phyloP scores from a whole-genome alignment of 2,329 filamentous ascomycete genomes.

The Sarocladium oryzae region DNA sequence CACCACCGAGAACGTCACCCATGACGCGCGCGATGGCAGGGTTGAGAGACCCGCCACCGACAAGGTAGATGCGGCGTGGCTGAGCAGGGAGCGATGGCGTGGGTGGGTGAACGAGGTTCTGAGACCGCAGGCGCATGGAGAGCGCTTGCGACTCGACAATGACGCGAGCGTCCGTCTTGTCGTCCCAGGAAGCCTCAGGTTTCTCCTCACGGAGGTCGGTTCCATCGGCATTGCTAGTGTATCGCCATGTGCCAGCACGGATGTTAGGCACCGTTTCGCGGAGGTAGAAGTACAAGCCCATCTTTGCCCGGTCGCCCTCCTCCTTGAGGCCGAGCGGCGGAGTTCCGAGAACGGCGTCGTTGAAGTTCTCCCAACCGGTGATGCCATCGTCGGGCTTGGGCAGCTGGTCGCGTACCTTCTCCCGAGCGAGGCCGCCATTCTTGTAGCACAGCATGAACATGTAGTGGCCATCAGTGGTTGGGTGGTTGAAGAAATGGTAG shows the following conservation, averaged over 20 bases:
- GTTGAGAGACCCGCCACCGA: slow-evolving; percentile 87
- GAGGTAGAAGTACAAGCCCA: slow-evolving; percentile 91
- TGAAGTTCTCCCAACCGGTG: slow-evolving; percentile 74
- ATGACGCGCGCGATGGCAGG: slow-evolving; percentile 79
- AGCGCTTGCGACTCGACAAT: slow-evolving; percentile 96
- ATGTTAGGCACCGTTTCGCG: slow-evolving; percentile 96
- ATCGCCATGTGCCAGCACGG: slow-evolving; percentile 79
- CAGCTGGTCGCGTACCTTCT: slow-evolving; percentile 78
- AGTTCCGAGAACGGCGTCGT: slow-evolving; percentile 61
- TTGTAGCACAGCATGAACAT: slow-evolving; percentile 99
- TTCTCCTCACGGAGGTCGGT: slow-evolving; percentile 36
- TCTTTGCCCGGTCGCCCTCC: slow-evolving; percentile 56
- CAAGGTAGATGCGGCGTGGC: slow-evolving; percentile 84
- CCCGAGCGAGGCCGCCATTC: slow-evolving; percentile 89
- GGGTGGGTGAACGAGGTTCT: slow-evolving; percentile 61
- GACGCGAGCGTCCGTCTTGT: slow-evolving; percentile 67
- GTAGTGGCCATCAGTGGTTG: slow-evolving; percentile 81
- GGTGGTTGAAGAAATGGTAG: slow-evolving; percentile 98
- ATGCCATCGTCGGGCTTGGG: slow-evolving; percentile 42
- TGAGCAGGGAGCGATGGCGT: slow-evolving; percentile 61
- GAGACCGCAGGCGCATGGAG: slow-evolving; percentile 79
- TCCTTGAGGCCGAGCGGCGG: slow-evolving; percentile 60
- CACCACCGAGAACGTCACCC: slow-evolving; percentile 81
- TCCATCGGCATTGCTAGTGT: slow-evolving; percentile 50
- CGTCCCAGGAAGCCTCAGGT: slow-evolving; percentile 34